These are phyloP conservation scores for Picea abies DNA, from an alignment of 83 land plant species.

Conservation along the genomic window DNA sequence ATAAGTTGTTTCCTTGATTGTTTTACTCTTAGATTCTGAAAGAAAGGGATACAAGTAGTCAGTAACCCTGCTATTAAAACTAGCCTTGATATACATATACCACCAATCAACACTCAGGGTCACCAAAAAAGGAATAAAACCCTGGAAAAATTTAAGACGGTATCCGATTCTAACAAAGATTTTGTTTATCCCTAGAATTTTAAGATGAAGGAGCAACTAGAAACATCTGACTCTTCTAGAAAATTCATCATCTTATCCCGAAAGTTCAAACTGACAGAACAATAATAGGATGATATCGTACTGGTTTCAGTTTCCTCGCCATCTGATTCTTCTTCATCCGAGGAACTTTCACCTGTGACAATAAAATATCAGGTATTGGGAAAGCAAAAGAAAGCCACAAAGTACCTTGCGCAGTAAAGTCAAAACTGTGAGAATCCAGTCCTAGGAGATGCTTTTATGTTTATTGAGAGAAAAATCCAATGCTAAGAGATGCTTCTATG, in stretches of 20 bases:
- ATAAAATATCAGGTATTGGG: neutral
- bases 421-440: neutral
- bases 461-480: neutral
- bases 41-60: neutral
- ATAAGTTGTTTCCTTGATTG: constrained; percentile 74
- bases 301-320: constrained; percentile 68
- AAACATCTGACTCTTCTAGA: neutral
- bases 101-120: neutral
- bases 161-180: neutral
- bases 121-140: neutral
- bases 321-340: constrained; percentile 71
- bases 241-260: neutral
- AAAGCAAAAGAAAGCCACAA: neutral
- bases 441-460: neutral
- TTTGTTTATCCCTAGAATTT: neutral
- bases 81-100: too few relatives aligned
- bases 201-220: neutral
- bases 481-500: neutral
- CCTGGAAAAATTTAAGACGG: neutral
- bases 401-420: neutral
- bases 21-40: constrained; percentile 78
- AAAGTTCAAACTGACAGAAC: neutral
- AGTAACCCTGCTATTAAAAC: neutral
- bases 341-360: constrained; percentile 55
- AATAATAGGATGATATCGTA: constrained; percentile 17